phyloP scores from a whole-genome alignment of 257 asterid genomes.

The Datura wrightii region DNA sequence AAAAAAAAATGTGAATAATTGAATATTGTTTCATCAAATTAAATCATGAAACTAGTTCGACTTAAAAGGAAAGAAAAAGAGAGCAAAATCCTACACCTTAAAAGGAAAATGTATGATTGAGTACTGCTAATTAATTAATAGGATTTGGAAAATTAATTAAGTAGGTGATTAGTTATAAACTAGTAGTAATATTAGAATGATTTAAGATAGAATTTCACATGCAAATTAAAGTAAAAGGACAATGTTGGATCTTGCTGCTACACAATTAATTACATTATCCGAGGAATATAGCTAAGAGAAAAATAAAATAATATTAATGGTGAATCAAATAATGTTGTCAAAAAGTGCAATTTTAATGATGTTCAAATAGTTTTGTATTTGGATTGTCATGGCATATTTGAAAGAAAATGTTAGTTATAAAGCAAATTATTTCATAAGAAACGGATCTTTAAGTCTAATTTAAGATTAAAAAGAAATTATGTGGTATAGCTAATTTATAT shows the following conservation, averaged over 20 bases:
- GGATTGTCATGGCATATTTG: neutral
- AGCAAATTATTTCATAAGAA: no score
- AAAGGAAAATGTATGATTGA: no score
- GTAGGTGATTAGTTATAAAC: neutral
- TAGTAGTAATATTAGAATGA: neutral
- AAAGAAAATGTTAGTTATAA: neutral
- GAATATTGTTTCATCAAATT: neutral
- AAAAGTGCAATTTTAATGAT: neutral
- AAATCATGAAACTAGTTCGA: neutral
- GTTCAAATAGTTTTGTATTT: neutral
- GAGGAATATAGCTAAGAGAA: neutral
- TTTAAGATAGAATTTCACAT: neutral
- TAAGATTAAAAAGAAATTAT: no score
- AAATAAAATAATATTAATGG: neutral
- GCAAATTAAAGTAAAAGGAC: neutral
- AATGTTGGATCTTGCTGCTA: neutral
- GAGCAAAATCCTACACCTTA: neutral
- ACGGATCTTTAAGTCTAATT: no score
- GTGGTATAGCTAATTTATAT: no score
- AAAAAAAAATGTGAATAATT: neutral
- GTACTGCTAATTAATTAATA: no score
- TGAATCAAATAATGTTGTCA: neutral
- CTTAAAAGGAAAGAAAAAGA: neutral
- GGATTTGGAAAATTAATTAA: no score
- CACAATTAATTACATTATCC: neutral